Percentiles rank a stretch among this genome's conserved stretches.
phyloP scores from a whole-genome alignment of 2,329 filamentous ascomycete genomes.

The Xenoacremonium recifei region DNA sequence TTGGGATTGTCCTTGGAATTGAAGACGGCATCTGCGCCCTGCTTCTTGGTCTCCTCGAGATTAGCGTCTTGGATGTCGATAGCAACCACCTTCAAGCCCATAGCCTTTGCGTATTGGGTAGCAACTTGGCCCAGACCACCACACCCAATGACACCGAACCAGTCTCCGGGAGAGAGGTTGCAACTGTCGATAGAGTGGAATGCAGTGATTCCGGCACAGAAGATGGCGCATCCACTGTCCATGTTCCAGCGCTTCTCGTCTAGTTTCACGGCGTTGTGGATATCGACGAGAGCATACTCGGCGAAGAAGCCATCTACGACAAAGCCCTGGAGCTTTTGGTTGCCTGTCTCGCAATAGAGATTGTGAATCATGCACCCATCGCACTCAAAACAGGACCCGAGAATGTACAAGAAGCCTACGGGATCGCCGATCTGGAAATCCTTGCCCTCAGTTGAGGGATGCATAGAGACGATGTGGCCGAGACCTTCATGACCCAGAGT shows the following conservation, averaged over 20 bases:
- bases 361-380: constrained; percentile 45
- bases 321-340: constrained; percentile 41
- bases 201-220: constrained; percentile 50
- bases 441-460: constrained; percentile 32
- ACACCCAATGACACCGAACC: constrained; percentile 42
- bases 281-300: constrained; percentile 46
- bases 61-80: constrained; percentile 44
- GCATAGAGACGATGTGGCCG: constrained; percentile 38
- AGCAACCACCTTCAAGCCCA: constrained; percentile 41
- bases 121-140: constrained; percentile 46
- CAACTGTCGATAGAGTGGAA: constrained; percentile 39
- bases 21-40: constrained; percentile 41
- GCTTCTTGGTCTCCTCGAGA: constrained; percentile 35
- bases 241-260: constrained; percentile 28
- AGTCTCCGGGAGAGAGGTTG: constrained; percentile 33
- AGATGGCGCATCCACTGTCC: constrained; percentile 37
- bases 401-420: constrained; percentile 46
- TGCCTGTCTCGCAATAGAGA: constrained; percentile 34
- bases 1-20: constrained; percentile 38
- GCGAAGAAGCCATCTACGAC: constrained; percentile 43
- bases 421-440: constrained; percentile 42
- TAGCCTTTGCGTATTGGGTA: constrained; percentile 45
- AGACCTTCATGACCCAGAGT: constrained; percentile 45
- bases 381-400: constrained; percentile 45
- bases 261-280: constrained; percentile 41